Evolutionary conservation across 495 filamentous ascomycete genomes (phyloP), one percentile per base, ranked within the genome.

Genomic region (Talaromyces proteolyticus): DNA sequence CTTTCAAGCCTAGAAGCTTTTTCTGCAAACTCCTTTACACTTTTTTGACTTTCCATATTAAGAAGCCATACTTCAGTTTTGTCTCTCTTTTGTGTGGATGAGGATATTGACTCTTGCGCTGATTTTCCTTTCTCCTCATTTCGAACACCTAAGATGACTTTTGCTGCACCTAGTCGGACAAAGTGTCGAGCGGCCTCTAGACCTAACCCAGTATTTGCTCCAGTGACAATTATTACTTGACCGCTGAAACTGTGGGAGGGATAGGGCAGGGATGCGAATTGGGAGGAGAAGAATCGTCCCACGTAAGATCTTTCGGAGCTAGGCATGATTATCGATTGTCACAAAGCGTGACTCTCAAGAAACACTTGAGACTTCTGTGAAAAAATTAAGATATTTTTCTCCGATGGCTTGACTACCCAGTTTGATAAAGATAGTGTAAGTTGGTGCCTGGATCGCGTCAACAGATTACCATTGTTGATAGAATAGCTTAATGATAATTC

Each of bases 41-140:
- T 53, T 12, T 40, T 20, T 23, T 53, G 46, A 3, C 53, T 59
- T 34, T 51, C 57, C 52, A 81, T 62, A 44, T 82, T 78, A 1
- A 84, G 52, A 11, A 61, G 57, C 68, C 73, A 75, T n/a, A 77
- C 69, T 5, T 63, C 57, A 2, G 49, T 39, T 34, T 14, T 34
- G 14, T 34, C 4, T 34, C 1, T 34, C 14, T 8, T 34, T 34
- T 34, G 8, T 4, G 29, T 34, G 8, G 29, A 34, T 34, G 8
- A 10, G 29, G 29, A 34, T 10, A 34, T 34, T 1, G 29, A 34
- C 8, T 34, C 29, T 46, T 59, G 59, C 0, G 69, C 69, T 2
- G 46, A 54, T 40, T 70, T 51, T 14, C 69, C 69, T 44, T 70
- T 72, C 16, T 56, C 50, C 0, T 55, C 6, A 42, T 34, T 44